These are phyloP conservation scores for Rutstroemia sp. DNA, from an alignment of 2,329 filamentous ascomycete species.

Conservation along the genomic window DNA sequence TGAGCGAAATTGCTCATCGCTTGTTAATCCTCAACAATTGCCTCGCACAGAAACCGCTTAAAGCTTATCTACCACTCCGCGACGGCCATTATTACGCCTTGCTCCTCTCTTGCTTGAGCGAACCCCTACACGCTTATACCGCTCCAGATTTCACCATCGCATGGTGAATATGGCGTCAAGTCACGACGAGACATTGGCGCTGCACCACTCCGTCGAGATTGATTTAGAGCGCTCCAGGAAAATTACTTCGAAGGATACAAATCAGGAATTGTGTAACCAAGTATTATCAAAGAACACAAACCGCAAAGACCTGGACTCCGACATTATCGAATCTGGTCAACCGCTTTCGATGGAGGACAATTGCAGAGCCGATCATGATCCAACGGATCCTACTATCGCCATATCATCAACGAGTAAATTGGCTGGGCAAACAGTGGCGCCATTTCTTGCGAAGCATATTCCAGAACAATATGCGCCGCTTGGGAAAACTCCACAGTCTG, in stretches of 20 bases:
- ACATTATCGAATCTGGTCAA: conserved; percentile 13
- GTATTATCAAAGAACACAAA: conserved; percentile 10
- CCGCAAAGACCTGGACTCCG: conserved; percentile 7
- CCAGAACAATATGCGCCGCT: conserved; percentile 80
- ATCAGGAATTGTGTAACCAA: conserved; percentile 12
- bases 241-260: conserved; percentile 8
- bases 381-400: conserved; percentile 19
- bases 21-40: background rate
- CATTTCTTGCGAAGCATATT: conserved; percentile 87
- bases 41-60: background rate
- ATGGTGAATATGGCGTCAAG: conserved; percentile 20
- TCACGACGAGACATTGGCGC: conserved; percentile 16
- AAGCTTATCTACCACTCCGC: background rate
- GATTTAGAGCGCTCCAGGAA: conserved; percentile 11
- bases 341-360: conserved; percentile 21
- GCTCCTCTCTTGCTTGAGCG: background rate
- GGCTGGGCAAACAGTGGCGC: conserved; percentile 34
- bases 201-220: conserved; percentile 25
- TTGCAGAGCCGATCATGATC: conserved; percentile 19
- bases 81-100: background rate
- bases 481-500: conserved; percentile 41
- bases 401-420: conserved; percentile 24
- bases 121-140: background rate
- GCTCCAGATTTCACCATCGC: conserved; percentile 4
- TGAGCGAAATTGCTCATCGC: background rate